Evolutionary conservation across 495 filamentous ascomycete genomes (phyloP), one percentile per base, ranked within the genome.

Genomic region (Talaromyces borbonicus): DNA sequence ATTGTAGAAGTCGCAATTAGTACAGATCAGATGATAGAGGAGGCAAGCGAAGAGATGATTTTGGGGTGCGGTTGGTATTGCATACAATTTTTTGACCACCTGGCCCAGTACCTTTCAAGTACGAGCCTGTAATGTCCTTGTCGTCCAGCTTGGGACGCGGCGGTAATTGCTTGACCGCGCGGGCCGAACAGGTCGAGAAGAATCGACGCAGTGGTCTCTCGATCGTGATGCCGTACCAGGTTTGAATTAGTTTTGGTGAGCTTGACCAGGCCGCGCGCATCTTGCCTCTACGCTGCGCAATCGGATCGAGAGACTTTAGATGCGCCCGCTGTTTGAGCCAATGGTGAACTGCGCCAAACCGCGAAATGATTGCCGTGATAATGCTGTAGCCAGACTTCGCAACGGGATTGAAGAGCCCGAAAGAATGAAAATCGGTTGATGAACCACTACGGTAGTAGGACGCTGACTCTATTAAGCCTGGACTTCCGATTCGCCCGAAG

Each of bases 81-180:
- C 60, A 9, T 53, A 74, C 59, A 64, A 96, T 97, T 62, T 97
- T 97, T 62, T 98, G 92, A 0, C 92, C 92, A 37, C 92, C 92
- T 1, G 92, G 92, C 8, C 92, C 92, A 55, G 78, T 85, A 56
- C 92, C 92, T 59, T 89, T 94, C 20, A 98, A 75, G 67, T 92
- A 98, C 35, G 75, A 74, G 53, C 95, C 83, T 27, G 78, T 77
- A 48, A 97, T 75, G 40, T 95, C 87, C 23, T 71, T 67, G 52
- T 95, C 90, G 9, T 78, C 66, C 50, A 94, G 69, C 52, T 78
- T 79, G 14, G 83, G 75, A 0, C 87, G 83, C 9, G 85, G 79
- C 0, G 92, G 90, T 48, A 95, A 67, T 35, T 68, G 69, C 53
- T 84, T 83, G 22, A 60, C 56, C 47, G 50, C 39, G 26, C 48